A percentile compares a stretch with the other conserved stretches of the same genome.
These are phyloP conservation scores for Dentipellis fragilis DNA, from an alignment of 768 basidiomycete genomes.

Conservation along the genomic window DNA sequence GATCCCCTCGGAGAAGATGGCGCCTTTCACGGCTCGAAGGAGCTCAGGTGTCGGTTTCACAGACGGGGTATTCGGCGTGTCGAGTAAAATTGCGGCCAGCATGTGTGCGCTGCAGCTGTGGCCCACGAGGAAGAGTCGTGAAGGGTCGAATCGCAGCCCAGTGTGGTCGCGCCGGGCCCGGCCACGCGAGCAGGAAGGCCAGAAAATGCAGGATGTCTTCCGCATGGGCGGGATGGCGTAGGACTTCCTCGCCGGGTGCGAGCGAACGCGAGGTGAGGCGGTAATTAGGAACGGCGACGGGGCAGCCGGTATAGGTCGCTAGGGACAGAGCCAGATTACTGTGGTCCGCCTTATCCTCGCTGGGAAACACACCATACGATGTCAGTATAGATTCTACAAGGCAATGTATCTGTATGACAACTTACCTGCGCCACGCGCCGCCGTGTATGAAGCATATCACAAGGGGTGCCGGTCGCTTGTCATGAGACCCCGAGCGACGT, in stretches of 20 bases:
- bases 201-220: constrained; percentile 56
- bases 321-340: constrained; percentile 42
- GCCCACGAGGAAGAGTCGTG: constrained; percentile 49
- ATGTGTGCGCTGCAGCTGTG: constrained; percentile 84
- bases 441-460: constrained; percentile 72
- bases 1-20: constrained; percentile 68
- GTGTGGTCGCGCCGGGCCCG: constrained; percentile 19
- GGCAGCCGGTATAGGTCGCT: constrained; percentile 34
- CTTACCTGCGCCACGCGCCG: constrained; percentile 77
- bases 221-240: constrained; percentile 65
- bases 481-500: background rate
- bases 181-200: constrained; percentile 42
- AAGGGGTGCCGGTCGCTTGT: constrained; percentile 16
- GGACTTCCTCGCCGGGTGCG: constrained; percentile 18
- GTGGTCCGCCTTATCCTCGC: constrained; percentile 67
- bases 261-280: constrained; percentile 40
- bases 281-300: constrained; percentile 73
- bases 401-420: constrained; percentile 6
- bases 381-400: background rate
- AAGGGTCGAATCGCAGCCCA: constrained; percentile 26
- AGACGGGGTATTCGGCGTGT: constrained; percentile 28
- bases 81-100: constrained; percentile 58
- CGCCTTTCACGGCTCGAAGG: constrained; percentile 36
- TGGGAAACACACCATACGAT: constrained; percentile 18
- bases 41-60: constrained; percentile 37